Percentiles rank a stretch among this genome's conserved stretches.
Evolutionary conservation across 2,329 filamentous ascomycete genomes (phyloP).

Genomic region (Clonostachys rhizophaga): DNA sequence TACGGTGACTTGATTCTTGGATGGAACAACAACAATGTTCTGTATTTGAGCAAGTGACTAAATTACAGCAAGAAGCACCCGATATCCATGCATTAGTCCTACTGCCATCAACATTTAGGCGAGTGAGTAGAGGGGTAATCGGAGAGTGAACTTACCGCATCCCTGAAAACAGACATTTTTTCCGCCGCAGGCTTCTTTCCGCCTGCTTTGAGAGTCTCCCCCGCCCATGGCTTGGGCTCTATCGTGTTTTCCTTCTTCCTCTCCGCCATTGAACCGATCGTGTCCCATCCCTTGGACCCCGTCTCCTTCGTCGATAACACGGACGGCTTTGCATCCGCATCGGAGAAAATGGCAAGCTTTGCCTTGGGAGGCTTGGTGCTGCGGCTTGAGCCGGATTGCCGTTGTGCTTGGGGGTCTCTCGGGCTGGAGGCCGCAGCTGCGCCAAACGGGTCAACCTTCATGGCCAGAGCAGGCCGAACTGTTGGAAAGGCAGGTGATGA

Average conservation of each 20-base stretch:
- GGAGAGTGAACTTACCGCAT: conserved; percentile 64
- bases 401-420: conserved; percentile 63
- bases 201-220: conserved; percentile 83
- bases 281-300: conserved; percentile 79
- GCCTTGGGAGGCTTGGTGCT: conserved; percentile 63
- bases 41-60: conserved; percentile 59
- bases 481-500: conserved; percentile 83
- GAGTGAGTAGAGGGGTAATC: conserved; percentile 23
- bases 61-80: conserved; percentile 27
- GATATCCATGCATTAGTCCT: conserved; percentile 89
- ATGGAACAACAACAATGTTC: conserved; percentile 65
- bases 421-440: conserved; percentile 44
- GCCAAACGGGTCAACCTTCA: conserved; percentile 81
- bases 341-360: conserved; percentile 90
- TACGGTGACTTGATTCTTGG: conserved; percentile 71
- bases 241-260: conserved; percentile 91
- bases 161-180: conserved; percentile 93
- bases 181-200: conserved; percentile 69
- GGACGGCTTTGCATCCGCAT: conserved; percentile 59
- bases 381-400: conserved; percentile 32
- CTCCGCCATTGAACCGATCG: conserved; percentile 78
- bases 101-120: conserved; percentile 77
- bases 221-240: conserved; percentile 85
- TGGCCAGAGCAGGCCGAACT: conserved; percentile 75
- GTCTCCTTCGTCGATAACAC: conserved; percentile 46